A percentile compares a stretch with the other conserved stretches of the same genome.
Evolutionary conservation across 108 stramenopile species (phyloP).

Genomic region (Seminavis robusta): DNA sequence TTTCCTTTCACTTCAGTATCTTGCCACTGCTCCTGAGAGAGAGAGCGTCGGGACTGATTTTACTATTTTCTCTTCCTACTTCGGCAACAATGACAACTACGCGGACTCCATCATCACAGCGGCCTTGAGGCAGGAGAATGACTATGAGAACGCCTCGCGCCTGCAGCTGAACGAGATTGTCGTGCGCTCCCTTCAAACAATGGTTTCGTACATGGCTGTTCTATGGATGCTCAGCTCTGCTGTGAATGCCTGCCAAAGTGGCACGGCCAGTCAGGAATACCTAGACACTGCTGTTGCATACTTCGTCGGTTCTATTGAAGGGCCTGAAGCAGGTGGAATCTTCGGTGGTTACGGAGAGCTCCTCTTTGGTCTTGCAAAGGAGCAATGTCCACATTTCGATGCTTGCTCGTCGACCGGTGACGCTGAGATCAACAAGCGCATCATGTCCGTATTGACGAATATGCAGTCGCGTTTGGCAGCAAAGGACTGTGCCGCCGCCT

Average conservation of each 20-base stretch:
- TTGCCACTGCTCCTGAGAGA: conserved; percentile 9
- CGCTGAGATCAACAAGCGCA: conserved; percentile 36
- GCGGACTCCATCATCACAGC: conserved; percentile 26
- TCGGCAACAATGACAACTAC: conserved; percentile 23
- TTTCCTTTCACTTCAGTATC: conserved; percentile 27
- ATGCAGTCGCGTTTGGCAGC: conserved; percentile 38
- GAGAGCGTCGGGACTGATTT: not conserved
- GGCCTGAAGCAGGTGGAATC: conserved; percentile 36
- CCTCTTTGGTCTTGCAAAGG: conserved; percentile 66
- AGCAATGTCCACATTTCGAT: conserved; percentile 53
- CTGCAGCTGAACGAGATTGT: conserved; percentile 39
- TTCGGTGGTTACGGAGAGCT: conserved; percentile 34
- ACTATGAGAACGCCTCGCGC: conserved; percentile 23
- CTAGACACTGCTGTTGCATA: conserved; percentile 69
- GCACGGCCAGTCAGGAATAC: conserved; percentile 6
- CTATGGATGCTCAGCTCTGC: conserved; percentile 33
- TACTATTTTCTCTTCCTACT: not conserved
- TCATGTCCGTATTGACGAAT: conserved; percentile 38
- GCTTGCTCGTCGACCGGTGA: conserved; percentile 53
- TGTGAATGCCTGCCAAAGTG: conserved; percentile 19
- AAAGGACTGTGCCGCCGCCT: conserved; percentile 32
- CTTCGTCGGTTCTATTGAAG: conserved; percentile 68
- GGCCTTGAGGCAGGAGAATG: conserved; percentile 22
- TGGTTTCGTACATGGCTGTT: conserved; percentile 47
- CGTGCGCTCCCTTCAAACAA: conserved; percentile 43